Conservation (phyloP, 148 eudicot genomes). For the Camellia granthamiana region DNA sequence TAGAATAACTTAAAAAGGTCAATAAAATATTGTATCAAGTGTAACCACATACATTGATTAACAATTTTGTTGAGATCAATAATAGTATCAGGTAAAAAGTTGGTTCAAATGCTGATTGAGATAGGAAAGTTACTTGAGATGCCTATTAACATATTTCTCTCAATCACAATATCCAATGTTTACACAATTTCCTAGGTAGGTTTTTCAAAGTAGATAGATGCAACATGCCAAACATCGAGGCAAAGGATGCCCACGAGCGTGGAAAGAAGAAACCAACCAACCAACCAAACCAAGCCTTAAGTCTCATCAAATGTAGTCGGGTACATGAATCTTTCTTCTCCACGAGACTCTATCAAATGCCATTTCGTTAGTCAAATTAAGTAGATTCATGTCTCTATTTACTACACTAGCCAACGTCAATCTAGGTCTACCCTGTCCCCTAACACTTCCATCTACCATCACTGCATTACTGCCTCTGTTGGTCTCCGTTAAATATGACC, state of each 20-base stretch:
- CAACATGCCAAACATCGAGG: not conserved
- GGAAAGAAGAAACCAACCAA: too few species aligned
- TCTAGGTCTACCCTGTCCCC: too few species aligned
- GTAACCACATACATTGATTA: not conserved
- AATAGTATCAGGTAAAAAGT: not conserved
- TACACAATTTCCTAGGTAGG: not conserved
- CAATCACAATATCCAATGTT: not conserved
- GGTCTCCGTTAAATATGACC: too few species aligned
- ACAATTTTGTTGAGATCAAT: not conserved
- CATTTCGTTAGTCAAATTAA: too few species aligned
- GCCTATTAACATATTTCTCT: not conserved
- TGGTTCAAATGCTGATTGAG: not conserved
- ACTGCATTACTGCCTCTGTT: too few species aligned
- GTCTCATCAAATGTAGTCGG: too few species aligned
- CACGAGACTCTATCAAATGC: too few species aligned
- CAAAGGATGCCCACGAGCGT: not conserved
- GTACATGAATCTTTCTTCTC: too few species aligned
- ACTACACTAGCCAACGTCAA: too few species aligned
- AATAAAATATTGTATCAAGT: not conserved
- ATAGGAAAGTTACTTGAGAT: not conserved
- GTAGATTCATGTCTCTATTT: too few species aligned
- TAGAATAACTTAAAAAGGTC: not conserved
- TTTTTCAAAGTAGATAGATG: not conserved
- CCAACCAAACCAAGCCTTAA: too few species aligned
- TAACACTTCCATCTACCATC: too few species aligned